phyloP scores from a whole-genome alignment of 352 stramenopile species.

The Pythium sukuiense region DNA sequence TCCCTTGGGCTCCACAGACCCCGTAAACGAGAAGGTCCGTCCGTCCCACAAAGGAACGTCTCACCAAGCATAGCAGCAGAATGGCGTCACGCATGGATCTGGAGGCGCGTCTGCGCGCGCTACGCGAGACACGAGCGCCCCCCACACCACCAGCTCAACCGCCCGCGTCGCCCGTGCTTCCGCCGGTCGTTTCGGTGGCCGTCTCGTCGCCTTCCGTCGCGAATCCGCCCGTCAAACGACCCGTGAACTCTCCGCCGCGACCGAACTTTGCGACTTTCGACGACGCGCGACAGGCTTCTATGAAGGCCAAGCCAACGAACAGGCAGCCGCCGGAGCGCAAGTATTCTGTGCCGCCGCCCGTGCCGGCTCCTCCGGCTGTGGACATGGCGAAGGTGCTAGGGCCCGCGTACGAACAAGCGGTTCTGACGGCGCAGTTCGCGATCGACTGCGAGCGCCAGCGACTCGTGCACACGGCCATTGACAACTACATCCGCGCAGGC shows the following conservation, averaged over 20 bases:
- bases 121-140: constrained; percentile 32
- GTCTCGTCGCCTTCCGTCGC: not conserved
- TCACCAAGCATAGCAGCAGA: not conserved
- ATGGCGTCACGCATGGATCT: constrained; percentile 50
- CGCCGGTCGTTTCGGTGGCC: constrained; percentile 16
- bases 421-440: constrained; percentile 61
- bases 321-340: not conserved
- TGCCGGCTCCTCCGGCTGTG: constrained; percentile 22
- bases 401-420: constrained; percentile 58
- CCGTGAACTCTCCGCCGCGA: constrained; percentile 11
- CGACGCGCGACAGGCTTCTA: not conserved
- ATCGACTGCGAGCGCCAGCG: constrained; percentile 70
- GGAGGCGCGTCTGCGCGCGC: constrained; percentile 55
- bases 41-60: not conserved
- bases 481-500: constrained; percentile 69
- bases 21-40: constrained; percentile 1
- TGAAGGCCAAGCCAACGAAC: not conserved
- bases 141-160: constrained; percentile 2
- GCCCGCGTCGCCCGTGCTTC: not conserved
- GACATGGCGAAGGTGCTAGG: constrained; percentile 45
- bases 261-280: constrained; percentile 24
- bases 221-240: constrained; percentile 2
- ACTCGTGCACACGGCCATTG: constrained; percentile 62
- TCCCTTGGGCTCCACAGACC: constrained; percentile 1
- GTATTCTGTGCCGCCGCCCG: constrained; percentile 5